Percentiles rank a stretch among this genome's conserved stretches.
These are phyloP conservation scores for Coniferiporia sulphurascens DNA, from an alignment of 1,284 basidiomycete species.

Conservation along the genomic window DNA sequence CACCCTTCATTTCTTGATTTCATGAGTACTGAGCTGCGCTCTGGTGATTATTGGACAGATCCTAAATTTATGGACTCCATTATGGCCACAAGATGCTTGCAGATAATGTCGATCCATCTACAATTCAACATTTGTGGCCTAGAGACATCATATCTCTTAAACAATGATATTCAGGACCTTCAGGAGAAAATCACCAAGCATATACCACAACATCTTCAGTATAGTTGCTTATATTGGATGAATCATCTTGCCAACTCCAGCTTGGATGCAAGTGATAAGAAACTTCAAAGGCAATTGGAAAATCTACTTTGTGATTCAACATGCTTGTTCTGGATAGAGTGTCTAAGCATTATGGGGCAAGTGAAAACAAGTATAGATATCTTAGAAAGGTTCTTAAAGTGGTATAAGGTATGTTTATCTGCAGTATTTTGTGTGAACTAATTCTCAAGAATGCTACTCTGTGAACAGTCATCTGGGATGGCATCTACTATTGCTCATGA, in stretches of 20 bases:
- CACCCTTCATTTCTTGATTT: slow-evolving; percentile 9
- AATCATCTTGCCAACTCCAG: slow-evolving; percentile 21
- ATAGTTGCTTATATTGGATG: slow-evolving; percentile 26
- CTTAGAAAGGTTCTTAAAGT: not conserved
- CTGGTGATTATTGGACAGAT: not conserved
- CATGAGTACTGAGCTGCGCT: not conserved
- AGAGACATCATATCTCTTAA: slow-evolving; percentile 24
- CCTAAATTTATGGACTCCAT: not conserved
- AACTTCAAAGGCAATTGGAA: not conserved
- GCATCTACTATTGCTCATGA: not conserved
- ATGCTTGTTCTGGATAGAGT: not conserved
- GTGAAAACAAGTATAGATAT: not conserved
- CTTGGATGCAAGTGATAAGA: not conserved
- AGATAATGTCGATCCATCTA: slow-evolving; percentile 23
- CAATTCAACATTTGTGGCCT: slow-evolving; percentile 31
- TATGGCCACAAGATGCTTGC: slow-evolving; percentile 4
- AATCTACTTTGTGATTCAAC: not conserved
- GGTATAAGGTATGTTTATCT: not conserved
- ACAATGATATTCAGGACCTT: slow-evolving; percentile 22
- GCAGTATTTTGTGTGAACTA: not conserved
- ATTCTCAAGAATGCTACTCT: not conserved
- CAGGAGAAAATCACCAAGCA: slow-evolving; percentile 11
- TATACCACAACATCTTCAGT: slow-evolving; percentile 24
- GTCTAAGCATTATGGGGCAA: not conserved
- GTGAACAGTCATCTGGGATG: too few relatives aligned